Conservation (phyloP, 2,329 filamentous ascomycete species). For the Xylariaceae sp. region DNA sequence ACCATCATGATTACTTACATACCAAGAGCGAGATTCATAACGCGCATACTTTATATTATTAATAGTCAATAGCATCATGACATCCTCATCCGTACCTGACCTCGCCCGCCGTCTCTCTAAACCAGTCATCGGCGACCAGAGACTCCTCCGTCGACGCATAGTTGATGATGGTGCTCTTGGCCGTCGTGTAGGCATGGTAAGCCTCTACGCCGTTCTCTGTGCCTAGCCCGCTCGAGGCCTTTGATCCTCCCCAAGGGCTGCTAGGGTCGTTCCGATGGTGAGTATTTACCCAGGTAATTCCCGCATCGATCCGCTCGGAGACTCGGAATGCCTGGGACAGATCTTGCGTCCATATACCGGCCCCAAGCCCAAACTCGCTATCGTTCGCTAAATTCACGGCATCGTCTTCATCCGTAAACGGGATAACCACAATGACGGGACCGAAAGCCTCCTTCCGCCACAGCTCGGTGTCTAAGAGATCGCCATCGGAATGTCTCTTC, state of each 20-base stretch:
- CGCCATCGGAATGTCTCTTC: conserved; percentile 41
- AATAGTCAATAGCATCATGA: too few relatives aligned
- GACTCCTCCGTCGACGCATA: conserved; percentile 53
- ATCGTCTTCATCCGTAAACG: conserved; percentile 69
- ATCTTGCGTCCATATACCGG: conserved; percentile 70
- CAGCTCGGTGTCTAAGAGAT: conserved; percentile 65
- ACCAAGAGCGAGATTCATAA: too few relatives aligned
- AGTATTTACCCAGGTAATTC: conserved; percentile 53
- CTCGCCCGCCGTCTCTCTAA: conserved; percentile 49
- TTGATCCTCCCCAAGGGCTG: conserved; percentile 63
- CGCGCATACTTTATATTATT: too few relatives aligned
- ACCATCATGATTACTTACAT: too few relatives aligned
- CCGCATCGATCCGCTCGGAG: conserved; percentile 63
- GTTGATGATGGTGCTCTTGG: conserved; percentile 65
- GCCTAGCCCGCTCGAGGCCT: conserved; percentile 58
- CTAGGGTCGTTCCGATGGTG: conserved; percentile 69
- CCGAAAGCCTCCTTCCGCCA: conserved; percentile 80
- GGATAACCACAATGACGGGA: conserved; percentile 68
- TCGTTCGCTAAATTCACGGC: conserved; percentile 66
- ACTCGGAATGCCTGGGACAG: conserved; percentile 69
- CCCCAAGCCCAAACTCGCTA: conserved; percentile 70
- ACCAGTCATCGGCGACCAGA: conserved; percentile 59
- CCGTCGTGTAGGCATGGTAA: conserved; percentile 52
- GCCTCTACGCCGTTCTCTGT: conserved; percentile 68
- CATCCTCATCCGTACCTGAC: conserved; percentile 53